Percentiles rank a stretch among this genome's conserved stretches.
Conservation (phyloP, 208 protist genomes). For the Angomonas deanei region DNA sequence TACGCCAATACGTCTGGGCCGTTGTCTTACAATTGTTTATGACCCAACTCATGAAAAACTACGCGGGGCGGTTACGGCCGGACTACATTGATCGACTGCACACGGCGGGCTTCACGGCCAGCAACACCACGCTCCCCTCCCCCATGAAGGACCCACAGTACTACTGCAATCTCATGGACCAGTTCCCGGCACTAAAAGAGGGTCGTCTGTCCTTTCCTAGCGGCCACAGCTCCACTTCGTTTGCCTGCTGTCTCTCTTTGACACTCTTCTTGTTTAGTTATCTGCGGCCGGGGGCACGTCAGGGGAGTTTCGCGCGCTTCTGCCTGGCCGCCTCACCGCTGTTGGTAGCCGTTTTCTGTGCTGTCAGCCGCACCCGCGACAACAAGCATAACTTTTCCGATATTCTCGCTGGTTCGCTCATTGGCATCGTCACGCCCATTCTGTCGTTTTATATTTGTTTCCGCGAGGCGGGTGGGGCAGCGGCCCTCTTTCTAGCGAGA, state of each 20-base stretch:
- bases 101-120: constrained; percentile 30
- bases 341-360: constrained; percentile 46
- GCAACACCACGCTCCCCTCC: constrained; percentile 11
- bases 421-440: constrained; percentile 42
- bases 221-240: constrained; percentile 86
- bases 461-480: constrained; percentile 23
- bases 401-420: constrained; percentile 61
- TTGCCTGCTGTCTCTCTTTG: constrained; percentile 60
- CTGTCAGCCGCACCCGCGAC: constrained; percentile 80
- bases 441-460: constrained; percentile 41
- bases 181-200: constrained; percentile 36
- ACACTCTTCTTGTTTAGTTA: constrained; percentile 68
- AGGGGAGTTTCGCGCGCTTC: constrained; percentile 63
- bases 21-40: constrained; percentile 28
- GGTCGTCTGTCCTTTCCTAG: constrained; percentile 88
- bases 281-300: constrained; percentile 47
- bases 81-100: constrained; percentile 76
- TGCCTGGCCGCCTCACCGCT: constrained; percentile 52
- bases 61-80: constrained; percentile 88
- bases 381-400: constrained; percentile 88
- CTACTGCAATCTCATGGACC: constrained; percentile 51
- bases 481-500: constrained; percentile 28
- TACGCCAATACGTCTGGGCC: constrained; percentile 46
- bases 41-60: constrained; percentile 52
- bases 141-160: constrained; percentile 31